These are phyloP conservation scores for Cucumis cinereus DNA, from an alignment of 306 rosid species.

Conservation along the genomic window DNA sequence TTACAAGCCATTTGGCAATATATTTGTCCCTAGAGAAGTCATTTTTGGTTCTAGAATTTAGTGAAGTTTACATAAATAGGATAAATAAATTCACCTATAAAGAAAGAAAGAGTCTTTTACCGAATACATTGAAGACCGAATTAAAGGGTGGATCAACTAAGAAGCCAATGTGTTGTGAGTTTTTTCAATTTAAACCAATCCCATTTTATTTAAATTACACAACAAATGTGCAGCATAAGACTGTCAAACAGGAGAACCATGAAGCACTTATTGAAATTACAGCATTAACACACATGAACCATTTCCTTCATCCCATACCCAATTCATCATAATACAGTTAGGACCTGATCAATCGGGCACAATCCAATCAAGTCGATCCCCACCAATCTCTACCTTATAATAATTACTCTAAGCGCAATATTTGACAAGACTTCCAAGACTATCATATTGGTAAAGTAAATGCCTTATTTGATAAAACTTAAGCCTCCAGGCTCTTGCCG, in stretches of 20 bases:
- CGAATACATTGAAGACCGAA: background rate
- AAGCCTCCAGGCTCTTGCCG: too few relatives aligned
- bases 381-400: background rate
- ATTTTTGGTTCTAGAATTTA: background rate
- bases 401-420: background rate
- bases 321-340: background rate
- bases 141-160: background rate
- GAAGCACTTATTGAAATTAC: background rate
- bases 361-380: background rate
- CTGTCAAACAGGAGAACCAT: background rate
- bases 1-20: background rate
- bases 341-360: background rate
- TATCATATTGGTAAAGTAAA: background rate
- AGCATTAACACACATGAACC: background rate
- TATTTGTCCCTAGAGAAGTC: background rate
- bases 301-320: background rate
- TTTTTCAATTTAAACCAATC: background rate
- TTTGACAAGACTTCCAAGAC: background rate
- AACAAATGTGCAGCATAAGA: background rate
- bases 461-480: background rate
- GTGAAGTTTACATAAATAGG: background rate
- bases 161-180: background rate
- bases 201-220: background rate
- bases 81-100: background rate
- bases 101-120: background rate